These are phyloP conservation scores for Xylaria sp. DNA, from an alignment of 2,329 filamentous ascomycete species.

Conservation along the genomic window DNA sequence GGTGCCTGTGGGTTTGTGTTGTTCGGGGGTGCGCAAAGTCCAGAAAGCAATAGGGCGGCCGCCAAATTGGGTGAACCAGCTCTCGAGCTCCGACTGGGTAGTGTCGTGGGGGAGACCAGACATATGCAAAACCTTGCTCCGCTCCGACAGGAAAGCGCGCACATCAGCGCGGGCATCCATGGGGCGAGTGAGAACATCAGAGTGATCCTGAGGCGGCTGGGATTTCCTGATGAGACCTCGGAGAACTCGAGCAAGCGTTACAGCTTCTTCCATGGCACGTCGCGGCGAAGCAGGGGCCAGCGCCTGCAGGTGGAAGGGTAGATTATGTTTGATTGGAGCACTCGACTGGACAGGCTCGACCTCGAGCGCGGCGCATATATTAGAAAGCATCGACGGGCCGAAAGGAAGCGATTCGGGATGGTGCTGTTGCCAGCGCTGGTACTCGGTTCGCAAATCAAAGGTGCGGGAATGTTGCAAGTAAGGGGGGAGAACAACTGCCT, in stretches of 20 bases:
- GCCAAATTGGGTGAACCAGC: conserved; percentile 99
- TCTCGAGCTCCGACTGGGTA: conserved; percentile 97
- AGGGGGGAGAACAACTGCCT: conserved; percentile 92
- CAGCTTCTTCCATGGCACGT: conserved; percentile 95
- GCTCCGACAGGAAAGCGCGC: conserved; percentile 90
- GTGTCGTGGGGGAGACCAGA: conserved; percentile 97
- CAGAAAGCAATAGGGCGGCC: conserved; percentile 98
- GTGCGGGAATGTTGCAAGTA: conserved; percentile 98
- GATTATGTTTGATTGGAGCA: conserved; percentile 97
- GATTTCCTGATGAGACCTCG: conserved; percentile 95
- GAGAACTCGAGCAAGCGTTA: conserved; percentile 90
- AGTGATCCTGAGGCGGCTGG: conserved; percentile 89
- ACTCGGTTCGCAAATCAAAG: conserved; percentile 95
- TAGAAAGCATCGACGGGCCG: conserved; percentile 91
- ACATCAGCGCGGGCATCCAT: conserved; percentile 98
- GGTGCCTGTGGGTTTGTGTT: conserved; percentile 98
- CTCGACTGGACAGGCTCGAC: conserved; percentile 97
- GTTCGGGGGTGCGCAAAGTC: conserved; percentile 96
- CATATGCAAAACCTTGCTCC: conserved; percentile 98
- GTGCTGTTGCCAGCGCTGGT: conserved; percentile 97
- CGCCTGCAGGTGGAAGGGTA: conserved; percentile 96
- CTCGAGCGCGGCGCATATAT: conserved; percentile 97
- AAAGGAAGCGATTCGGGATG: conserved; percentile 97
- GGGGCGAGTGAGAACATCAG: conserved; percentile 90
- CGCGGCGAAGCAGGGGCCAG: conserved; percentile 93